Conservation (phyloP, 2,329 filamentous ascomycete species). For the Bipolaris cookei region DNA sequence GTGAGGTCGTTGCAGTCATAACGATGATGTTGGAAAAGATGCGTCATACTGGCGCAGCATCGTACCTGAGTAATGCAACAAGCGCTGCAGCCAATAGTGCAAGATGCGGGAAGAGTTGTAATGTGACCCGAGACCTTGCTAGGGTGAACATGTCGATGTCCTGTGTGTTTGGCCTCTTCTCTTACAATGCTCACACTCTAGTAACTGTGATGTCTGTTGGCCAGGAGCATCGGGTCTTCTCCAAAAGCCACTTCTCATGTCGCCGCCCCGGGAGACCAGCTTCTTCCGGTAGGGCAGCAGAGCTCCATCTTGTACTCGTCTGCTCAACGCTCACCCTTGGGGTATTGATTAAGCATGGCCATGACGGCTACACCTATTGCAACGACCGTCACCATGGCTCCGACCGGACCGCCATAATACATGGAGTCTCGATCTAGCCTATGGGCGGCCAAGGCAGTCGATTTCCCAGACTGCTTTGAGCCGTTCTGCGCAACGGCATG, state of each 20-base stretch:
- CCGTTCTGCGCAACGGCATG: conserved; percentile 32
- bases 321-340: conserved; percentile 54
- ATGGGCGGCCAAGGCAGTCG: conserved; percentile 37
- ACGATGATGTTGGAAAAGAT: neutral
- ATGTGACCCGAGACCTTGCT: neutral
- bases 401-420: conserved; percentile 47
- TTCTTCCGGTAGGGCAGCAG: conserved; percentile 3
- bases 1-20: neutral
- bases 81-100: neutral
- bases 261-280: neutral
- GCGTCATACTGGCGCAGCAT: neutral
- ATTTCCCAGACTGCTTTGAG: conserved; percentile 26
- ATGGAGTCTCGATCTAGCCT: conserved; percentile 38
- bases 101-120: neutral
- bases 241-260: neutral
- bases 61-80: neutral
- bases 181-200: conserved; percentile 2
- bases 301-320: conserved; percentile 1
- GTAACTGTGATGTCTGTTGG: neutral
- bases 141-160: neutral
- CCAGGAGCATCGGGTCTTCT: neutral
- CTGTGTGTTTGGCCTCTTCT: neutral
- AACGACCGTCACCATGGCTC: conserved; percentile 50
- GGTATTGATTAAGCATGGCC: conserved; percentile 53
- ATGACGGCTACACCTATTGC: conserved; percentile 51